Conservation (phyloP, 768 basidiomycete species). For the Amylocystis lapponica region DNA sequence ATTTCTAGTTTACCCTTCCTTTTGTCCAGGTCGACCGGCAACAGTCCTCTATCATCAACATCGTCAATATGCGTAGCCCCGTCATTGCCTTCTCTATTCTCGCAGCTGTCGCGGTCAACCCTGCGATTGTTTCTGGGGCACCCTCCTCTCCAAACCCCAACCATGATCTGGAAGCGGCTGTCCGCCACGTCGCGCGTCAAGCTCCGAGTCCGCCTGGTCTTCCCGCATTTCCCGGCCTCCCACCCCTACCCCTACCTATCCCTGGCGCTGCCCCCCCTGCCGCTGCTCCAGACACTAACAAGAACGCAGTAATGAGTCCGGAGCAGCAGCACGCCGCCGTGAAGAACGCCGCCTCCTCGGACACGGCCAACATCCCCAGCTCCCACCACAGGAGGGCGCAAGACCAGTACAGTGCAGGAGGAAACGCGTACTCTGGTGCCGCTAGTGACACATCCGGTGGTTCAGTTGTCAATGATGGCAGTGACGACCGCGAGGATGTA, state of each 20-base stretch:
- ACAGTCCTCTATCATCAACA: slow-evolving; percentile 2
- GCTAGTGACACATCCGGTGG: slow-evolving; percentile 17
- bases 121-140: slow-evolving; percentile 21
- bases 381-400: slow-evolving; percentile 16
- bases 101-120: slow-evolving; percentile 26
- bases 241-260: too few relatives aligned
- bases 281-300: not conserved
- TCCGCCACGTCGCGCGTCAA: slow-evolving; percentile 3
- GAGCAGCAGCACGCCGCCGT: too few relatives aligned
- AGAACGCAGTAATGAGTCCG: too few relatives aligned
- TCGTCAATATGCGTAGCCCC: slow-evolving; percentile 25
- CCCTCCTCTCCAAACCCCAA: slow-evolving; percentile 19
- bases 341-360: too few relatives aligned
- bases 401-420: slow-evolving; percentile 18
- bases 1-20: slow-evolving; percentile 18
- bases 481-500: not conserved
- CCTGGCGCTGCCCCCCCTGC: not conserved
- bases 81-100: slow-evolving; percentile 26
- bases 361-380: too few relatives aligned
- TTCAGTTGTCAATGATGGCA: slow-evolving; percentile 4
- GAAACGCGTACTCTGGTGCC: slow-evolving; percentile 22
- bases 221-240: too few relatives aligned
- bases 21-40: slow-evolving; percentile 12
- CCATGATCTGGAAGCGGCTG: slow-evolving; percentile 9
- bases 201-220: not conserved